Evolutionary conservation across 306 rosid species (phyloP).

Genomic region (Pyrus pyrifolia): DNA sequence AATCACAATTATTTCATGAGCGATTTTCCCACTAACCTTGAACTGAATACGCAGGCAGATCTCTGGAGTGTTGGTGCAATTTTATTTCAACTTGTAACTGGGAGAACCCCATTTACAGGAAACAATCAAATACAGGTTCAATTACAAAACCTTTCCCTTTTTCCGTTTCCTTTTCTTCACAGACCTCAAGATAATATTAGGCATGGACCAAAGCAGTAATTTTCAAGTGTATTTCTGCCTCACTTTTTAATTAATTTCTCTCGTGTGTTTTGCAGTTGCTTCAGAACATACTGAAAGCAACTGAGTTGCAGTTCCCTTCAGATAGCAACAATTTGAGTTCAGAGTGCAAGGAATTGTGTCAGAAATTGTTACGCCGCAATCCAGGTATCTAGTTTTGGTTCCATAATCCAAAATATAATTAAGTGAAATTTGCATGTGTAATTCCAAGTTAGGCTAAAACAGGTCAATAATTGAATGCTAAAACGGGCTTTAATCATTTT

Average conservation of each 20-base stretch:
- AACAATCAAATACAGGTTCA: constrained; percentile 81
- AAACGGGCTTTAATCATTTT: neutral
- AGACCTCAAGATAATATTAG: constrained; percentile 5
- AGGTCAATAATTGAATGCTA: neutral
- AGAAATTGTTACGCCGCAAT: constrained; percentile 82
- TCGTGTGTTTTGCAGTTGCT: constrained; percentile 64
- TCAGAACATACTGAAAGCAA: constrained; percentile 88
- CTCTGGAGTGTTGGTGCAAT: constrained; percentile 99
- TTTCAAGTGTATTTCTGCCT: constrained; percentile 13
- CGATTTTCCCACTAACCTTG: constrained; percentile 37
- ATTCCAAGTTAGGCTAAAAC: neutral
- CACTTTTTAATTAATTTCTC: constrained; percentile 1
- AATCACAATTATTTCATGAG: constrained; percentile 6
- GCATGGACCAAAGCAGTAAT: constrained; percentile 8
- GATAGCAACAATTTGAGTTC: constrained; percentile 56
- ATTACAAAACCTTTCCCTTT: neutral
- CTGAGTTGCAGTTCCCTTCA: constrained; percentile 67
- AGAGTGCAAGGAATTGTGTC: constrained; percentile 90
- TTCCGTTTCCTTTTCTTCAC: constrained; percentile 1
- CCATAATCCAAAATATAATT: neutral
- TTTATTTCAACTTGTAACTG: constrained; percentile 88
- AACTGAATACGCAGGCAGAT: constrained; percentile 85
- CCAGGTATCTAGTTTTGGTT: constrained; percentile 50
- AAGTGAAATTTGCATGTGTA: neutral
- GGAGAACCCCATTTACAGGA: constrained; percentile 93